Conservation (phyloP, 148 eudicot species). For the Heliamphora exappendiculata region DNA sequence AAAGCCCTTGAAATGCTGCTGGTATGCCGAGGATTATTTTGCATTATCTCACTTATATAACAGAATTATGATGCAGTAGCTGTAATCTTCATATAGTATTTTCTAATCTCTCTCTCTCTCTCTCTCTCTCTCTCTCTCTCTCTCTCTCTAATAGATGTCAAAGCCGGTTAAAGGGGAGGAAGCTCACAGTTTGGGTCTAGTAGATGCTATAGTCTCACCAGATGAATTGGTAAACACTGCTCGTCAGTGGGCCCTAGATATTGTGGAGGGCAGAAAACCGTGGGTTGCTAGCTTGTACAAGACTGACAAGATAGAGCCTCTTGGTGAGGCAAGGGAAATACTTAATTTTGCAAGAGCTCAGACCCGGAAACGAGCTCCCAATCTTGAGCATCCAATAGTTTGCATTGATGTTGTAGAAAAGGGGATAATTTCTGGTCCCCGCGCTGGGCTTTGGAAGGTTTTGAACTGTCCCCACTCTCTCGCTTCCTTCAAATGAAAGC, state of each 20-base stretch:
- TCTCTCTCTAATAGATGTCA: slow-evolving; percentile 49
- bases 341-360: slow-evolving; percentile 82
- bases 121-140: not conserved
- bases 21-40: slow-evolving; percentile 39
- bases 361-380: slow-evolving; percentile 74
- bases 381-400: slow-evolving; percentile 67
- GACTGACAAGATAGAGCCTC: slow-evolving; percentile 80
- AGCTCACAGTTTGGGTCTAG: slow-evolving; percentile 79
- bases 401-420: slow-evolving; percentile 88
- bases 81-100: not conserved
- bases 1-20: slow-evolving; percentile 96
- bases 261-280: slow-evolving; percentile 68
- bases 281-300: slow-evolving; percentile 73
- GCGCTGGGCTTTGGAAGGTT: slow-evolving; percentile 91
- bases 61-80: not conserved
- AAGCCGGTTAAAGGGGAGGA: slow-evolving; percentile 76
- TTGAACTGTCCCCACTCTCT: not conserved
- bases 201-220: slow-evolving; percentile 75
- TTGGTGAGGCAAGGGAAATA: slow-evolving; percentile 85
- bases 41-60: not conserved
- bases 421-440: slow-evolving; percentile 83
- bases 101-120: not conserved
- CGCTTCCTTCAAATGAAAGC: not conserved
- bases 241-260: slow-evolving; percentile 84
- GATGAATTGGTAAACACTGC: slow-evolving; percentile 61